Evolutionary conservation across 148 eudicot genomes (phyloP), one percentile per base, ranked within the genome.

Genomic region (Rhododendron mucronatum): DNA sequence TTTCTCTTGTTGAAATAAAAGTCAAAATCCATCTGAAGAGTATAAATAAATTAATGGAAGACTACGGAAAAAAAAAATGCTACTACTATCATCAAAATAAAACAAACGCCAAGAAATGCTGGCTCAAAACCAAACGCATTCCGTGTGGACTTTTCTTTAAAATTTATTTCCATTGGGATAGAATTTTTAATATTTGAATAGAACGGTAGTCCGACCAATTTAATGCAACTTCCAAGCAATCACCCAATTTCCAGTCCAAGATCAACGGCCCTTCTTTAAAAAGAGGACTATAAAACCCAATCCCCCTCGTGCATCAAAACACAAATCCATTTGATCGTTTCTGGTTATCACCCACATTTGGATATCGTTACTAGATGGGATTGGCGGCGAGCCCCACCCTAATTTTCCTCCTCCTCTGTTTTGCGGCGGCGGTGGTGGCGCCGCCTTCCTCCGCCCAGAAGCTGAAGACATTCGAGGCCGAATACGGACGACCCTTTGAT

Each of bases 401-500:
- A 37, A 4, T 69, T 65, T 13, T 84, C 82, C 1, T 90, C 44
- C 1, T 33, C 82, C 30, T 88, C 74, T 73, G 67, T 23, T 75
- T 85, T 4, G 81, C 28, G 45, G 76, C 26, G 51, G 79, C 23
- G 21, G 82, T 50, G 21, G 82, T 50, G 77, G 85, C 83, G 45
- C 84, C 59, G 37, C 76, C 15, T 30, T 65, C 41, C 47, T 37
- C 83, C 37, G 84, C 88, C 35, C 69, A 61, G 4, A 82, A 84
- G 15, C 30, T 88, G 20, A 28, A 81, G 33, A 61, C 73, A 8
- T 81, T 80, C 57, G 0, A 7, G 15, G 1, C 35, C 35, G 1
- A 78, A 1, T 93, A 87, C 45, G 92, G 76, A 12, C 13, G 91
- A 14, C 88, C 94, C 5, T 96, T 96, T 78, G 35, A 78, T 28